Evolutionary conservation across 257 asterid genomes (phyloP).

Genomic region (Solanum tarijense): DNA sequence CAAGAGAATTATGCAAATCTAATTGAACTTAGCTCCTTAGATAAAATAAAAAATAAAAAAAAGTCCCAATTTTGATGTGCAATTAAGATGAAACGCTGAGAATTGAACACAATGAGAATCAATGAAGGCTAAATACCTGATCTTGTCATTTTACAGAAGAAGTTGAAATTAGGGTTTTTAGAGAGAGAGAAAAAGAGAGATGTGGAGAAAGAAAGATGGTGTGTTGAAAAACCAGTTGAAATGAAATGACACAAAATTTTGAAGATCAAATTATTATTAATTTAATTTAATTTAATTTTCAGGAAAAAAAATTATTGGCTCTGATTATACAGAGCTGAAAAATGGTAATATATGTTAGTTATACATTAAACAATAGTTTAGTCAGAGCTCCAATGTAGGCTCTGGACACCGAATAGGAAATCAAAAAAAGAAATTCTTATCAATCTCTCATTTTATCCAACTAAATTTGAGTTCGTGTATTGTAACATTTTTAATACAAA

Average conservation of each 20-base stretch:
- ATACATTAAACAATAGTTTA: neutral
- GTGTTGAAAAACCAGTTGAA: conserved; percentile 11
- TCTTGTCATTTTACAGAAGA: conserved; percentile 23
- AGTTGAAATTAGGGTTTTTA: conserved; percentile 53
- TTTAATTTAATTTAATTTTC: neutral
- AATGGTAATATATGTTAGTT: neutral
- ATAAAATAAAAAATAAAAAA: neutral
- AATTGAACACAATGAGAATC: conserved; percentile 10
- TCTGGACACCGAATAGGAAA: too few species aligned
- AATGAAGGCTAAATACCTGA: conserved; percentile 25
- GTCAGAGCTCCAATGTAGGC: too few species aligned
- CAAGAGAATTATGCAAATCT: conserved; percentile 23
- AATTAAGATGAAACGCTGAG: neutral
- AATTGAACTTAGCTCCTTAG: conserved; percentile 8
- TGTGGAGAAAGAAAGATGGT: conserved; percentile 11
- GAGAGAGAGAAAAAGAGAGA: conserved; percentile 9
- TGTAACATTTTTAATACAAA: too few species aligned
- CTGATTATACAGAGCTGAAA: neutral
- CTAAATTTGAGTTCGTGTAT: neutral
- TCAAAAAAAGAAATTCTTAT: neutral
- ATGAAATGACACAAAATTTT: neutral
- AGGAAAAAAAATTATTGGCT: conserved; percentile 7
- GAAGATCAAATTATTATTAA: conserved; percentile 1
- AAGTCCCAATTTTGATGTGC: neutral
- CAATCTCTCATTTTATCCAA: neutral